Conservation (phyloP, 2,329 filamentous ascomycete species). For the Balansia obtecta region DNA sequence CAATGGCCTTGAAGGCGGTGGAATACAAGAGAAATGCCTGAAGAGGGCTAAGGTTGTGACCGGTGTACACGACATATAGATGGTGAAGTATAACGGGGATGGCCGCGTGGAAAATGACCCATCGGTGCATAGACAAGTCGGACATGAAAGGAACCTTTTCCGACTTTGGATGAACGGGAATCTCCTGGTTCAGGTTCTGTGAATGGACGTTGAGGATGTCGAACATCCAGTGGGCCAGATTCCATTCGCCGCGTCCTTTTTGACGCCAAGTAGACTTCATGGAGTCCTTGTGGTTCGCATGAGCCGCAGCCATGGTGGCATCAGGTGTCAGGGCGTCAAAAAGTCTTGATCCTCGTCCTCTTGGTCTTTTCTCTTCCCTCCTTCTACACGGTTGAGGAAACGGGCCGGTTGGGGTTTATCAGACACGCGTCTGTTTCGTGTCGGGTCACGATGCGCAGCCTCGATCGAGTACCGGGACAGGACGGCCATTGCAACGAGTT, state of each 20-base stretch:
- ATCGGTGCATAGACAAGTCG: conserved; percentile 17
- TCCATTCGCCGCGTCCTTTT: conserved; percentile 9
- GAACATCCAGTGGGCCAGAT: conserved; percentile 8
- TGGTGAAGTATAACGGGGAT: conserved; percentile 9
- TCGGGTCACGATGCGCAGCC: background rate
- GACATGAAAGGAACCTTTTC: conserved; percentile 20
- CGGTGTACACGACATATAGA: conserved; percentile 13
- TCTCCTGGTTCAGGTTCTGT: conserved; percentile 6
- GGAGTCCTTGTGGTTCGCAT: conserved; percentile 11
- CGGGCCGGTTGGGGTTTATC: background rate
- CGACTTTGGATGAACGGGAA: conserved; percentile 19
- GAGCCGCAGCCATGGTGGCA: background rate
- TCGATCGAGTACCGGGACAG: background rate
- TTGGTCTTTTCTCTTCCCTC: background rate
- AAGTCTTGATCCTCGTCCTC: too few relatives aligned
- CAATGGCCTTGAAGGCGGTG: conserved; percentile 17
- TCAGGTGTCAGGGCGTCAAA: background rate
- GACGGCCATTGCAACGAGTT: background rate
- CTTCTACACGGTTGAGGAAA: background rate
- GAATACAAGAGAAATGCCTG: conserved; percentile 14
- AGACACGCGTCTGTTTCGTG: background rate
- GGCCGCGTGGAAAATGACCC: conserved; percentile 16
- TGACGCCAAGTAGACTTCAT: conserved; percentile 13
- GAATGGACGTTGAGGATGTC: conserved; percentile 10
- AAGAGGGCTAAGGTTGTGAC: conserved; percentile 10